phyloP scores from a whole-genome alignment of 306 rosid species.

The Acacia melanoxylon region DNA sequence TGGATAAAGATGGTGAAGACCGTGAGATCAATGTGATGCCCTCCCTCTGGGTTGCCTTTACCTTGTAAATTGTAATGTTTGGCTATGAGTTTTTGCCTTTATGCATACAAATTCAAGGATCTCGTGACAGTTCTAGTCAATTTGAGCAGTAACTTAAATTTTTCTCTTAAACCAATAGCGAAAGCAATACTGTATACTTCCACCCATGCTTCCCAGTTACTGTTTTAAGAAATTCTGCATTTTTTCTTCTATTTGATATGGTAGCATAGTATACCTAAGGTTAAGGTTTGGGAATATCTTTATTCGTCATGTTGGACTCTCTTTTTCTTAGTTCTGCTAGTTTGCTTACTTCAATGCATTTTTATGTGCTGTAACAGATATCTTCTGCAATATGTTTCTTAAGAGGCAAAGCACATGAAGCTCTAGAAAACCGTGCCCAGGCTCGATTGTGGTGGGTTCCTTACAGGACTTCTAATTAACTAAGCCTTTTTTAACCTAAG shows the following conservation, averaged over 20 bases:
- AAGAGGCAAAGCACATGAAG: slow-evolving; percentile 91
- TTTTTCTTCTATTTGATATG: background rate
- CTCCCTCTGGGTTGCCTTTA: background rate
- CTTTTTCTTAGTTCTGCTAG: background rate
- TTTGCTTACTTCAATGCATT: slow-evolving; percentile 13
- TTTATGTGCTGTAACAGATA: slow-evolving; percentile 55
- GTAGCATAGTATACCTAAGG: background rate
- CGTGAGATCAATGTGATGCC: slow-evolving; percentile 79
- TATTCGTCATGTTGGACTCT: background rate
- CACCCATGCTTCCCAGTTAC: background rate
- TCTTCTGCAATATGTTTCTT: slow-evolving; percentile 93
- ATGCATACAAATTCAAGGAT: background rate
- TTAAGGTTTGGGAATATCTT: background rate
- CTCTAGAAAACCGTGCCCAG: slow-evolving; percentile 86
- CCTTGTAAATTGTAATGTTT: slow-evolving; percentile 5
- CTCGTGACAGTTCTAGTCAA: background rate
- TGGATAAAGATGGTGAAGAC: slow-evolving; percentile 87
- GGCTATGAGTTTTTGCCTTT: background rate
- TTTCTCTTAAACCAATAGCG: background rate
- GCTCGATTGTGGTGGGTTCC: slow-evolving; percentile 81
- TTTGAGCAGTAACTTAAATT: background rate
- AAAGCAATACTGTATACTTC: background rate
- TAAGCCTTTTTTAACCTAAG: background rate
- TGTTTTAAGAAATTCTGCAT: background rate
- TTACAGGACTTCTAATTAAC: background rate